Evolutionary conservation across 306 rosid species (phyloP).

Genomic region (Quercus mongolica): DNA sequence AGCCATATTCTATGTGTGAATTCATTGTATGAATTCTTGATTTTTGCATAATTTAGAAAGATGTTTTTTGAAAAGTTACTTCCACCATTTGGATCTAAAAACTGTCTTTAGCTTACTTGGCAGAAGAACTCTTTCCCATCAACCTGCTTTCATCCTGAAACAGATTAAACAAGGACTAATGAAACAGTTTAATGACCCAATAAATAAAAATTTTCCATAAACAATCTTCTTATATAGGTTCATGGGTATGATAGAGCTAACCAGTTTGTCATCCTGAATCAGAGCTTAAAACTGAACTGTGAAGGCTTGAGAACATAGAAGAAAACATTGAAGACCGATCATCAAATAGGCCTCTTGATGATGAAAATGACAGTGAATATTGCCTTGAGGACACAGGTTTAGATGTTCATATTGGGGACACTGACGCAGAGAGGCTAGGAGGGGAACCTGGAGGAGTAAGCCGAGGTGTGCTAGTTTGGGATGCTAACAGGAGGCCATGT

Average conservation of each 20-base stretch:
- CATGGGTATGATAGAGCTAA: conserved; percentile 26
- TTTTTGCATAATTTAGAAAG: neutral
- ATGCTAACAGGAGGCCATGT: conserved; percentile 57
- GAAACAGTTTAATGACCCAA: neutral
- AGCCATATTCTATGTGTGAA: neutral
- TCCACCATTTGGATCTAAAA: neutral
- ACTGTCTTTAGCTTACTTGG: conserved; percentile 76
- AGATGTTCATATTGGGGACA: conserved; percentile 75
- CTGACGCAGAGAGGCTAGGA: conserved; percentile 60
- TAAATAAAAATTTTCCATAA: neutral
- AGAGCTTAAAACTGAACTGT: conserved; percentile 41
- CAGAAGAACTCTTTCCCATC: conserved; percentile 95
- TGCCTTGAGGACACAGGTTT: conserved; percentile 75
- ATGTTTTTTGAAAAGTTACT: no score
- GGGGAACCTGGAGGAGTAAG: conserved; percentile 76
- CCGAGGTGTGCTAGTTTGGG: conserved; percentile 70
- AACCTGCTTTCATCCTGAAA: conserved; percentile 72
- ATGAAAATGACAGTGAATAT: conserved; percentile 59
- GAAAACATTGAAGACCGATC: conserved; percentile 51
- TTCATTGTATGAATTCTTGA: neutral
- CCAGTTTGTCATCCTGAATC: conserved; percentile 57
- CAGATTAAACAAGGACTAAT: conserved; percentile 8
- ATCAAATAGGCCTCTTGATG: conserved; percentile 63
- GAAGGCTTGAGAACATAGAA: conserved; percentile 31
- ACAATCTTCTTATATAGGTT: neutral